These are phyloP conservation scores for Dioszegia hungarica DNA, from an alignment of 768 basidiomycete genomes.

Conservation along the genomic window DNA sequence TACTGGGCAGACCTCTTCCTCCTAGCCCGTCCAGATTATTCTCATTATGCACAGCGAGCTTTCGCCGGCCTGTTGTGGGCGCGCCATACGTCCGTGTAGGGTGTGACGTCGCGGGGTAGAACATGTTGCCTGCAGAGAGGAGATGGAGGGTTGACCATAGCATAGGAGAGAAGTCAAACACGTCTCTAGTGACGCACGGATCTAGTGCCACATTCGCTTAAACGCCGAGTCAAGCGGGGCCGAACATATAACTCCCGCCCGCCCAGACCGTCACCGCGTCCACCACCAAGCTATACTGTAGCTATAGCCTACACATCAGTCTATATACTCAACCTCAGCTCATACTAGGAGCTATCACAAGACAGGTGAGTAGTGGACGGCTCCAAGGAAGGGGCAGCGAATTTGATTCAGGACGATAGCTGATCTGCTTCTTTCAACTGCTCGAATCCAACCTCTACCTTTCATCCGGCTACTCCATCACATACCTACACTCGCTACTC, in stretches of 20 bases:
- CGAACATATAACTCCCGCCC: conserved; percentile 8
- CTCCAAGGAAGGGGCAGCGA: not conserved
- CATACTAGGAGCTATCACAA: not conserved
- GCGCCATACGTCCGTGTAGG: conserved; percentile 18
- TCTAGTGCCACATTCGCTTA: conserved; percentile 10
- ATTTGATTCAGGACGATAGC: too few species aligned
- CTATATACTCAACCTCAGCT: not conserved
- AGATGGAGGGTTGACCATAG: not conserved
- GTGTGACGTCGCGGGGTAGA: conserved; percentile 23
- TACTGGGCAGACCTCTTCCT: conserved; percentile 26
- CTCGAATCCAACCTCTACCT: not conserved
- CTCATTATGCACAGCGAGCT: conserved; percentile 33
- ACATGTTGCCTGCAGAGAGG: conserved; percentile 17
- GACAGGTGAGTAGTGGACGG: not conserved
- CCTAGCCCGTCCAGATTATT: conserved; percentile 7
- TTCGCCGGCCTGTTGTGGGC: conserved; percentile 22
- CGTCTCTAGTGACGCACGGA: not conserved
- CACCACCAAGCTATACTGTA: too few species aligned
- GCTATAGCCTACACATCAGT: too few species aligned
- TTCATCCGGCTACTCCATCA: not conserved
- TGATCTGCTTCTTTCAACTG: conserved; percentile 1
- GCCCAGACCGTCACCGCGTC: too few species aligned
- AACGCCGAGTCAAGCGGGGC: conserved; percentile 12
- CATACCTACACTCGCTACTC: too few species aligned
- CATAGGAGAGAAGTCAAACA: conserved; percentile 7